Evolutionary conservation across 768 basidiomycete species (phyloP).

Genomic region (Brasilioporus rufonigricans): DNA sequence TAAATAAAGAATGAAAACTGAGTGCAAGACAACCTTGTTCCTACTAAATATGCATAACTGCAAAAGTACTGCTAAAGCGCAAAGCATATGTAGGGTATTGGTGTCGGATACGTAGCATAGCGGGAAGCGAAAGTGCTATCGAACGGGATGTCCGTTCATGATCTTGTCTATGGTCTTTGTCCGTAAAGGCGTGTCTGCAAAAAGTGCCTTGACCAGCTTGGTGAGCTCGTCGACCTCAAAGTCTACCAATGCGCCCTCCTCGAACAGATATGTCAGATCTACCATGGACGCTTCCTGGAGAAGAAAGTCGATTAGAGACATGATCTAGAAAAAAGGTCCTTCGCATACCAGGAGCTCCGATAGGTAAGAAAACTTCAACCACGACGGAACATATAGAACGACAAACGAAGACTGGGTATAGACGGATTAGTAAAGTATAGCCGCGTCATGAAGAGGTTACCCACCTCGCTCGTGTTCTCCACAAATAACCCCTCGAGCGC

Average conservation of each 20-base stretch:
- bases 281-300: constrained; percentile 85
- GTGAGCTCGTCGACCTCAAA: constrained; percentile 84
- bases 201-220: constrained; percentile 78
- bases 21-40: neutral
- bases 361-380: constrained; percentile 94
- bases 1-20: neutral
- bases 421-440: neutral
- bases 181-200: constrained; percentile 82
- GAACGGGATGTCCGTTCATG: constrained; percentile 53
- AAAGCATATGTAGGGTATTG: neutral
- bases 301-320: neutral
- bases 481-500: constrained; percentile 80
- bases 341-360: constrained; percentile 81
- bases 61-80: neutral
- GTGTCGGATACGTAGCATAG: constrained; percentile 1
- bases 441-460: constrained; percentile 10
- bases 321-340: neutral
- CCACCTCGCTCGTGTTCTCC: constrained; percentile 58
- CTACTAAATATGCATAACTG: constrained; percentile 18
- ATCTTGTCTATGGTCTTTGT: constrained; percentile 79
- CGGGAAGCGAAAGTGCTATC: constrained; percentile 1
- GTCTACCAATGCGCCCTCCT: constrained; percentile 87
- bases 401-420: constrained; percentile 64
- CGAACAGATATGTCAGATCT: constrained; percentile 90
- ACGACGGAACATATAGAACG: constrained; percentile 83